phyloP scores from a whole-genome alignment of 345 rosid genomes.

The Excoecaria agallocha region DNA sequence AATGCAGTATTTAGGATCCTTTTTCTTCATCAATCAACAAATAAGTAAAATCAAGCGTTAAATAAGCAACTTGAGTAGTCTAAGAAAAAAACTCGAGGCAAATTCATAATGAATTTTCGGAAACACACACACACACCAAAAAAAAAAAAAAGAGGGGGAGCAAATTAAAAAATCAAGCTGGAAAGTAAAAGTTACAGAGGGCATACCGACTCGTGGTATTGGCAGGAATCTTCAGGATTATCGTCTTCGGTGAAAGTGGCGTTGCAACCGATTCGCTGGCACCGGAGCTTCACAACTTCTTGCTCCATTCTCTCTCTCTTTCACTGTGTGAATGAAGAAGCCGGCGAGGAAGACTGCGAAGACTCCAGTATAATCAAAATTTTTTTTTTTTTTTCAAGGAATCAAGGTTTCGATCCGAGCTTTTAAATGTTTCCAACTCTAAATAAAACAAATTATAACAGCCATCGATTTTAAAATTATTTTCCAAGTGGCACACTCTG shows the following conservation, averaged over 20 bases:
- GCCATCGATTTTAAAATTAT: neutral
- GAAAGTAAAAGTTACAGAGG: neutral
- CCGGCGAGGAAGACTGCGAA: conserved; percentile 1
- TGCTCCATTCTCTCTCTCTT: conserved; percentile 36
- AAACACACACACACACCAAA: no score
- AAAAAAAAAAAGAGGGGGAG: no score
- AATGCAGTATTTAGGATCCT: neutral
- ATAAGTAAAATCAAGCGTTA: neutral
- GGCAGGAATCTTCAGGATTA: conserved; percentile 84
- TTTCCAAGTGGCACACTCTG: neutral
- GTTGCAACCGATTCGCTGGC: conserved; percentile 93
- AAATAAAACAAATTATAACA: no score
- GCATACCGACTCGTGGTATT: conserved; percentile 65
- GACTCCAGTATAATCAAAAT: neutral
- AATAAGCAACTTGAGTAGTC: neutral
- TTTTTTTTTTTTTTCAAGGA: no score
- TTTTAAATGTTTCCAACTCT: neutral
- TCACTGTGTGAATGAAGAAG: neutral
- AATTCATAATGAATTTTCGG: no score
- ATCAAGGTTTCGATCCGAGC: neutral
- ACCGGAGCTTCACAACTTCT: conserved; percentile 43
- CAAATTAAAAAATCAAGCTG: neutral
- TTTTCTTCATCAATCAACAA: neutral
- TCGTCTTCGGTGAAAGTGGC: conserved; percentile 74
- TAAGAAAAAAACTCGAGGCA: neutral